Evolutionary conservation across 192 early-diverging fungal species (phyloP), one percentile per base, ranked within the genome.

Genomic region (Coemansia sp.): DNA sequence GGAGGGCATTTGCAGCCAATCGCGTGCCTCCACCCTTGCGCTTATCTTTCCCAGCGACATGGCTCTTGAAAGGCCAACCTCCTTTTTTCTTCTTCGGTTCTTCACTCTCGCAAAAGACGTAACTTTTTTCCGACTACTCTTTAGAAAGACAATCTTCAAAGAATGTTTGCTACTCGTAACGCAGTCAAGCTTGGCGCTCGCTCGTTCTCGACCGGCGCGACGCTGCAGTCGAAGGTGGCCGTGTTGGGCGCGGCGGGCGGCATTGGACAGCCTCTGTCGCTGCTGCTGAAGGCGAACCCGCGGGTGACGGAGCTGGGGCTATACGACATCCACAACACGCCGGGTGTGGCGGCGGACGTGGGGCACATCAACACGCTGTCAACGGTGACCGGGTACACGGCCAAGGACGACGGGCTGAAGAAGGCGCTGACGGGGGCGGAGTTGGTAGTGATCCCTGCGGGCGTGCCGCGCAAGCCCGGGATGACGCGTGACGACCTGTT

Each of bases 401-500:
- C 71, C 52, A 69, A 79, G 56, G 87, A 88, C 51, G 86, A 87
- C 23, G 80, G 86, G 48, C 84, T 95, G 77, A 82, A 85, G 62
- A 80, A 72, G 36, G 86, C 93, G 8, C 67, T 95, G 43, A 67
- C 72, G 55, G 87, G 78, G 38, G 79, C 88, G n/a, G 79, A 85
- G 48, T 68, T 91, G 36, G 88, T 99, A 51, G 89, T 99, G 43
- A 97, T 99, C 64, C 96, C 96, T 19, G 95, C 94, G 50, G 93
- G 95, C 69, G 89, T 98, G 14, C 95, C 95, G 51, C 87, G 95
- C 68, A 98, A 98, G 87, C 95, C 94, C 51, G 95, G 94, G 47
- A 98, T 98, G 95, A 92, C 94, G 59, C 89, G 95, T 69, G 94
- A 98, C 67, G 95, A 98, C 55, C 80, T 98, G 55, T 98, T 98